Evolutionary conservation across 225 moss, liverwort and hornwort species (phyloP).

Genomic region (Rhytidiadelphus loreus): DNA sequence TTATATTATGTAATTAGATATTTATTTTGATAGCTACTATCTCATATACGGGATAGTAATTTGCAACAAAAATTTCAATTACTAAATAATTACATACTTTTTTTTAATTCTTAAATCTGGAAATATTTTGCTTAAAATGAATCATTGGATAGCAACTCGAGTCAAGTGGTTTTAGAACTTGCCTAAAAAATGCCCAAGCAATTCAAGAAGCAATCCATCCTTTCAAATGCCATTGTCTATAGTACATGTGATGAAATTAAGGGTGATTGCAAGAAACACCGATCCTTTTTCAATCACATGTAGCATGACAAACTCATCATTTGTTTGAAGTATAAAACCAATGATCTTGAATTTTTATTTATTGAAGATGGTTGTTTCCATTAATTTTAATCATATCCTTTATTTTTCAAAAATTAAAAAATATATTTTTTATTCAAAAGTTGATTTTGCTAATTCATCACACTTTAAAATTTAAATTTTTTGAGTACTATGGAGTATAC

Average conservation of each 20-base stretch:
- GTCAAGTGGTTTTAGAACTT: neutral
- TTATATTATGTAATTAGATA: neutral
- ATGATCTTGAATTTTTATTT: too few relatives aligned
- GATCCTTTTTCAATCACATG: too few relatives aligned
- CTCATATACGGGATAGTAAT: fast-evolving
- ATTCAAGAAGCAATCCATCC: neutral
- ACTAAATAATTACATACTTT: neutral
- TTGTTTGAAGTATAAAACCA: too few relatives aligned
- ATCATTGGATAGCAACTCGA: neutral
- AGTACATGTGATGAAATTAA: neutral
- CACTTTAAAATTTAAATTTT: too few relatives aligned
- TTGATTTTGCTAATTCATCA: too few relatives aligned
- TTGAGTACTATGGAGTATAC: too few relatives aligned
- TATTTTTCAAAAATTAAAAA: too few relatives aligned
- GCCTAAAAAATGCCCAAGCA: neutral
- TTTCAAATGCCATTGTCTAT: neutral
- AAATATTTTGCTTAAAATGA: neutral
- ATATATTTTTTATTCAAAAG: too few relatives aligned
- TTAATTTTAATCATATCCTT: too few relatives aligned
- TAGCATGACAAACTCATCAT: too few relatives aligned
- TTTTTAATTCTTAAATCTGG: neutral
- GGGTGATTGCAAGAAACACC: too few relatives aligned
- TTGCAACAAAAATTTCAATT: neutral
- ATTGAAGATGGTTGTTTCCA: too few relatives aligned
- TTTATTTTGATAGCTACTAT: neutral